Evolutionary conservation across 768 basidiomycete genomes (phyloP).

Genomic region (Paxillus rubicundulus): DNA sequence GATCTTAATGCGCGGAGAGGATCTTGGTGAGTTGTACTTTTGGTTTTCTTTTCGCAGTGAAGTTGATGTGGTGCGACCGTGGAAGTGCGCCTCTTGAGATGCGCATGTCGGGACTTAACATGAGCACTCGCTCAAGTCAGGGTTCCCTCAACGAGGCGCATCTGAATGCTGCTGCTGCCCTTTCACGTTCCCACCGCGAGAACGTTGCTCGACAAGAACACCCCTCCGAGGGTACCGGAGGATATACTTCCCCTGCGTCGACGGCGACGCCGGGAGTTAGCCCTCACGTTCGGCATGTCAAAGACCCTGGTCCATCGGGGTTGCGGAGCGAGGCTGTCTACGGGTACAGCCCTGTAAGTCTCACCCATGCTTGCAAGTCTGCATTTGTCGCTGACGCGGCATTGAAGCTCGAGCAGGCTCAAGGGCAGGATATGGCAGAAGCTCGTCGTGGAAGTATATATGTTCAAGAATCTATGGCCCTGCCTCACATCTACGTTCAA

Average conservation of each 20-base stretch:
- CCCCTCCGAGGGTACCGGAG: constrained; percentile 20
- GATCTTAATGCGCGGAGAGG: constrained; percentile 35
- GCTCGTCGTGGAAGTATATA: constrained; percentile 30
- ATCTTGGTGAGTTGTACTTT: constrained; percentile 24
- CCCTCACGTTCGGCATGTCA: constrained; percentile 28
- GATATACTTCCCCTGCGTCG: constrained; percentile 44
- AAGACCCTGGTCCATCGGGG: constrained; percentile 19
- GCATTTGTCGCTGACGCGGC: neutral
- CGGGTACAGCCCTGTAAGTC: constrained; percentile 24
- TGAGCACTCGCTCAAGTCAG: constrained; percentile 32
- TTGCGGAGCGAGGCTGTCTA: constrained; percentile 27
- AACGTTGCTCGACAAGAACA: constrained; percentile 26
- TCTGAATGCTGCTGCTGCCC: constrained; percentile 16
- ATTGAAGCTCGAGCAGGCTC: constrained; percentile 20
- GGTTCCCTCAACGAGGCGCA: constrained; percentile 32
- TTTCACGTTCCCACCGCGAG: constrained; percentile 21
- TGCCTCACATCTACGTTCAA: constrained; percentile 25
- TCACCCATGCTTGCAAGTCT: neutral
- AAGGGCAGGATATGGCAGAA: constrained; percentile 16
- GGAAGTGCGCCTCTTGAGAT: constrained; percentile 31
- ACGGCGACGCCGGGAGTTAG: constrained; percentile 42
- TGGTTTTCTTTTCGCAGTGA: constrained; percentile 18
- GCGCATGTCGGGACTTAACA: constrained; percentile 30
- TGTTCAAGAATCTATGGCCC: constrained; percentile 11
- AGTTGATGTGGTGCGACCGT: constrained; percentile 23